Evolutionary conservation across 2,329 filamentous ascomycete genomes (phyloP).

Genomic region (Zymoseptoria crescenta): DNA sequence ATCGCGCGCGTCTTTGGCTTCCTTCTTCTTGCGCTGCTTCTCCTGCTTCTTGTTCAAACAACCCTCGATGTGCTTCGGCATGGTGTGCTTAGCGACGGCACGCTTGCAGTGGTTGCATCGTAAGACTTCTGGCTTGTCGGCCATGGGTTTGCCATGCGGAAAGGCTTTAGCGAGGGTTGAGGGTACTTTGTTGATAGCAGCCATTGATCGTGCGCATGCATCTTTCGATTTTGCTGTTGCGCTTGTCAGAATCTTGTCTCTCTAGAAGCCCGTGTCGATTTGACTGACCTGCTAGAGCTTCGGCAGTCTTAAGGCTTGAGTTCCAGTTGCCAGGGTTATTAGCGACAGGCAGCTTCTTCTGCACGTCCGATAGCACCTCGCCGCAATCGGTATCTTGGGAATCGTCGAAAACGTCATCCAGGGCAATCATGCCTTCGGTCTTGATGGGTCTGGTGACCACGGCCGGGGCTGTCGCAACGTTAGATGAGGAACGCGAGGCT

Average conservation of each 20-base stretch:
- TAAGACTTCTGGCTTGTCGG: slow-evolving; percentile 70
- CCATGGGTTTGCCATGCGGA: slow-evolving; percentile 69
- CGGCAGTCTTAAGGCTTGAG: slow-evolving; percentile 22
- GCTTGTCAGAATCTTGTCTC: background rate
- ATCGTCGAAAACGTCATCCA: slow-evolving; percentile 27
- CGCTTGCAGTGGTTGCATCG: slow-evolving; percentile 92
- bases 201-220: slow-evolving; percentile 4
- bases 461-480: background rate
- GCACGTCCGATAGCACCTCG: slow-evolving; percentile 22
- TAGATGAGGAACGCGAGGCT: slow-evolving; percentile 5
- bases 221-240: slow-evolving; percentile 16
- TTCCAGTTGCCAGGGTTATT: slow-evolving; percentile 30
- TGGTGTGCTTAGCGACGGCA: slow-evolving; percentile 66
- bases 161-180: slow-evolving; percentile 72
- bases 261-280: background rate
- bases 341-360: slow-evolving; percentile 24
- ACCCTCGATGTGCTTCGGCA: slow-evolving; percentile 70
- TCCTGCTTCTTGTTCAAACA: slow-evolving; percentile 77
- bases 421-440: slow-evolving; percentile 16
- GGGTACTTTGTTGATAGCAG: slow-evolving; percentile 54
- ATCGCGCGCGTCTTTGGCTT: slow-evolving; percentile 52
- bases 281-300: slow-evolving; percentile 1
- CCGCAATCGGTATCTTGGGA: slow-evolving; percentile 15
- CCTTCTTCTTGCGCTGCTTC: slow-evolving; percentile 53
- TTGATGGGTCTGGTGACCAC: slow-evolving; percentile 11